Percentiles rank a stretch among this genome's conserved stretches.
These are phyloP conservation scores for Xylariaceae sp. DNA, from an alignment of 2,329 filamentous ascomycete species.

Conservation along the genomic window DNA sequence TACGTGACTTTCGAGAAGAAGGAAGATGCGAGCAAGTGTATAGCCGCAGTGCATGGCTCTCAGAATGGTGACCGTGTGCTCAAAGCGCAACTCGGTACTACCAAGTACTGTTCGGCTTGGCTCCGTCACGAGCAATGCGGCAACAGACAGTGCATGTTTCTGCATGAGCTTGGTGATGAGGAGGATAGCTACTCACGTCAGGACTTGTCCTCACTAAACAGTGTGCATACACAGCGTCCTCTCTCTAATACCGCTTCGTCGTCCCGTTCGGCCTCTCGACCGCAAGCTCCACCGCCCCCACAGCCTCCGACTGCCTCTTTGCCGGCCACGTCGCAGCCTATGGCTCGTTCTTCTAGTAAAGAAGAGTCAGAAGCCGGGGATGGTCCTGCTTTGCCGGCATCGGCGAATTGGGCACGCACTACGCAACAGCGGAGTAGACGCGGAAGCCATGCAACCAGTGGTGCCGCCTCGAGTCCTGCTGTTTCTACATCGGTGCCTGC, in stretches of 20 bases:
- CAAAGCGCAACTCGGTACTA: slow-evolving; percentile 77
- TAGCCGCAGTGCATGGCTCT: slow-evolving; percentile 86
- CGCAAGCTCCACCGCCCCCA: slow-evolving; percentile 34
- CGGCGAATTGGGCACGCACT: slow-evolving; percentile 85
- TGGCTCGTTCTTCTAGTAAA: slow-evolving; percentile 72
- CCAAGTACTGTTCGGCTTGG: slow-evolving; percentile 98
- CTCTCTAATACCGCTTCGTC: slow-evolving; percentile 49
- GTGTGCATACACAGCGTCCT: slow-evolving; percentile 71
- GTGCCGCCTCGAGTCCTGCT: slow-evolving; percentile 75
- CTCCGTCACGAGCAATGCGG: slow-evolving; percentile 89
- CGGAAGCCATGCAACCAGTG: slow-evolving; percentile 76
- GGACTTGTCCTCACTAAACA: slow-evolving; percentile 91
- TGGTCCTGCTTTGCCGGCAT: slow-evolving; percentile 83
- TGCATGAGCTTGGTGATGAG: slow-evolving; percentile 97
- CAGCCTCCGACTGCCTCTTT: slow-evolving; percentile 32
- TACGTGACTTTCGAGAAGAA: slow-evolving; percentile 97
- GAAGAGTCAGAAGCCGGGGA: slow-evolving; percentile 72
- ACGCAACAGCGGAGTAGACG: slow-evolving; percentile 60
- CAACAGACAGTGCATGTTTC: slow-evolving; percentile 95
- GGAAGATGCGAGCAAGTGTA: slow-evolving; percentile 83
- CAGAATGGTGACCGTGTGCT: slow-evolving; percentile 83
- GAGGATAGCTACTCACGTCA: slow-evolving; percentile 94
- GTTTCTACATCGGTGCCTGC: slow-evolving; percentile 55
- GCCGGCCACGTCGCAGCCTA: slow-evolving; percentile 50
- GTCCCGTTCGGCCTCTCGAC: slow-evolving; percentile 49